phyloP scores from a whole-genome alignment of 345 rosid genomes.

The Euclidium syriacum region DNA sequence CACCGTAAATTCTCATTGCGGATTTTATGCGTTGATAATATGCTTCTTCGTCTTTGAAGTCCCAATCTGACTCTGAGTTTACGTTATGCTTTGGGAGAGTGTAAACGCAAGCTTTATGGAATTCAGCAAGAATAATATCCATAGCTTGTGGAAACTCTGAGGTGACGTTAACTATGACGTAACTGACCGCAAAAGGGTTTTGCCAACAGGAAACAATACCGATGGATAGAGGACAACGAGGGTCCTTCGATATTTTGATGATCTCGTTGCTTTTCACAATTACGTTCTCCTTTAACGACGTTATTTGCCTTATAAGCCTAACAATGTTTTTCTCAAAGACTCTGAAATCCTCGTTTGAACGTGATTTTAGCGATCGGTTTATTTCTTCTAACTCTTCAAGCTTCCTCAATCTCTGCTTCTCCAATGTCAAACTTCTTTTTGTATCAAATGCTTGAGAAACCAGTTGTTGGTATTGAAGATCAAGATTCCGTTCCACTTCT shows the following conservation, averaged over 20 bases:
- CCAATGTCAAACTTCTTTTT: constrained; percentile 54
- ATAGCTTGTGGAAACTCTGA: constrained; percentile 74
- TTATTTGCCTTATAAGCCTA: constrained; percentile 61
- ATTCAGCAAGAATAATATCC: constrained; percentile 86
- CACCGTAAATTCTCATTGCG: constrained; percentile 78
- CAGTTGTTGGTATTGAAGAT: constrained; percentile 69
- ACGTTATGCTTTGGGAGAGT: constrained; percentile 79
- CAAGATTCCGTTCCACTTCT: constrained; percentile 71
- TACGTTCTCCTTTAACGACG: constrained; percentile 61
- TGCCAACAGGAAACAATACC: constrained; percentile 52
- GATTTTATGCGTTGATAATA: constrained; percentile 58
- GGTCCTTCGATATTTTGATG: constrained; percentile 55
- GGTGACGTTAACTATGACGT: constrained; percentile 64
- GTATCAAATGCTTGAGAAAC: constrained; percentile 81
- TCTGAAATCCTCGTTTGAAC: constrained; percentile 61
- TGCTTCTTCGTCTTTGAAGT: constrained; percentile 59
- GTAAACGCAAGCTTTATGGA: constrained; percentile 81
- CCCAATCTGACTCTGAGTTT: constrained; percentile 67
- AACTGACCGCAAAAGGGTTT: constrained; percentile 69
- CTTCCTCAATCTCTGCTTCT: constrained; percentile 59
- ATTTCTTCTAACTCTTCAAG: constrained; percentile 48
- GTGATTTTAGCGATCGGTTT: constrained; percentile 39
- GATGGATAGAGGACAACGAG: constrained; percentile 70
- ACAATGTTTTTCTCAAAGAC: constrained; percentile 50
- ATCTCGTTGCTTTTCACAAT: constrained; percentile 53